These are phyloP conservation scores for Decorospora gaudefroyi DNA, from an alignment of 2,329 filamentous ascomycete species.

Conservation along the genomic window DNA sequence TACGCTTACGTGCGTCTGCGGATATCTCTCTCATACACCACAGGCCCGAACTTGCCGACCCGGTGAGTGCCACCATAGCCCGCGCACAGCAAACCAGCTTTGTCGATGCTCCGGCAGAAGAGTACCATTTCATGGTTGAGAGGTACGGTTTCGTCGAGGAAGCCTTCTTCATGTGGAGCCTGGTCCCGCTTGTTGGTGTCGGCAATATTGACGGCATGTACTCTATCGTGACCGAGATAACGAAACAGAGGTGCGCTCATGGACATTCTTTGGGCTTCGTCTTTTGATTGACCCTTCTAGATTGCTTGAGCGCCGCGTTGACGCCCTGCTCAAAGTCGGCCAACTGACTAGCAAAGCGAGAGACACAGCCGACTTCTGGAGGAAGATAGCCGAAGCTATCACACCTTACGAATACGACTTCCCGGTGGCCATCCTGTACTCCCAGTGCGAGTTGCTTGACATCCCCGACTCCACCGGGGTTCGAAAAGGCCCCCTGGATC, in stretches of 20 bases:
- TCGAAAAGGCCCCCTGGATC: neutral
- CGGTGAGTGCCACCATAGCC: slow-evolving; percentile 10
- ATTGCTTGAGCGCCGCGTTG: slow-evolving; percentile 17
- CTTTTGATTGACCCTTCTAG: slow-evolving; percentile 1
- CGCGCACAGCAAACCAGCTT: slow-evolving; percentile 11
- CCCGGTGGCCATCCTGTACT: slow-evolving; percentile 16
- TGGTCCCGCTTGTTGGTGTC: slow-evolving; percentile 15
- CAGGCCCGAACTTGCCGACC: slow-evolving; percentile 14
- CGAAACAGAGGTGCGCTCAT: slow-evolving; percentile 17
- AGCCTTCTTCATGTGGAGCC: slow-evolving; percentile 19
- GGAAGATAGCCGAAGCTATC: slow-evolving; percentile 8
- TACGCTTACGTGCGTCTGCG: neutral
- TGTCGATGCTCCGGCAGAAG: slow-evolving; percentile 18
- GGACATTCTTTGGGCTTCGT: neutral
- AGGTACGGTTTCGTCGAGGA: slow-evolving; percentile 19
- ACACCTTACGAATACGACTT: slow-evolving; percentile 19
- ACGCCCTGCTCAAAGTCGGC: slow-evolving; percentile 12
- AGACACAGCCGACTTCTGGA: slow-evolving; percentile 15
- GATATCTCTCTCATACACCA: neutral
- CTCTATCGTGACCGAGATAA: slow-evolving; percentile 23
- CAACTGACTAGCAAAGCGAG: slow-evolving; percentile 14
- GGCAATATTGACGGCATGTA: slow-evolving; percentile 17
- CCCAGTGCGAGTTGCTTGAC: slow-evolving; percentile 1
- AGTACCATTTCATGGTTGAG: slow-evolving; percentile 22
- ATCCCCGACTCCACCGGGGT: neutral